Base-by-base conservation (phyloP, 805 yeast genomes). In the Pichia paraexigua region DNA sequence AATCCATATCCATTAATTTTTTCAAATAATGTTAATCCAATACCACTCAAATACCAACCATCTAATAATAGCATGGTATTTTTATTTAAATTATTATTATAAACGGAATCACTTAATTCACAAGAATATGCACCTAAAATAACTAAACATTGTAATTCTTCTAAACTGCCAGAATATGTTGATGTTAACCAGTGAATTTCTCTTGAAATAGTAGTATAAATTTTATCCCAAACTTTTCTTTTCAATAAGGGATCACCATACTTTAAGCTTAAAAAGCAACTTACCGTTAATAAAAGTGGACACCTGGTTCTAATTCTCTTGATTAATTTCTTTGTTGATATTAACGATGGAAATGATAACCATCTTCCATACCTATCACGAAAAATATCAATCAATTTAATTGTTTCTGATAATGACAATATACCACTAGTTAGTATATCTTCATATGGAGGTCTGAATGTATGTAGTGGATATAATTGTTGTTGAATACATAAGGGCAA, bases 331-430 rank as follows among this genome's bases (percentile, higher is more conserved):
- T 69, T 74, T 0, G 83, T 73, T 5, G 80, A 62, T 37, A 76
- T 60, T 15, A 69, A 69, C 30, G 75, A 75, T 0, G 91, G 89
- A 47, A 86, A 79, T 49, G 86, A 79, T 3, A 85, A 80, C 95
- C 95, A 87, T 30, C 88, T 73, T 5, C 90, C 88, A 60, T 82
- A 86, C 59, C 84, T 75, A 46, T 80, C 78, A 43, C 85, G 69
- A 62, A 86, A 87, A 45, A 76, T 77, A 49, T 72, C 73, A 56
- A 86, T 66, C 41, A 85, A 64, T 18, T 71, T 70, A 8, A 74
- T 57, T 0, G 80, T 79, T 56, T 83, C 81, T 3, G 66, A 63
- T 41, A 71, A 58, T 1, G 78, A 60, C 17, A 87, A 58, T 5
- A 84, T 65, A 1, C 79, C 78, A 25, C 76, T 58, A 2, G 76